phyloP scores from a whole-genome alignment of 1,284 basidiomycete species.

The Sporisorium graminicola region DNA sequence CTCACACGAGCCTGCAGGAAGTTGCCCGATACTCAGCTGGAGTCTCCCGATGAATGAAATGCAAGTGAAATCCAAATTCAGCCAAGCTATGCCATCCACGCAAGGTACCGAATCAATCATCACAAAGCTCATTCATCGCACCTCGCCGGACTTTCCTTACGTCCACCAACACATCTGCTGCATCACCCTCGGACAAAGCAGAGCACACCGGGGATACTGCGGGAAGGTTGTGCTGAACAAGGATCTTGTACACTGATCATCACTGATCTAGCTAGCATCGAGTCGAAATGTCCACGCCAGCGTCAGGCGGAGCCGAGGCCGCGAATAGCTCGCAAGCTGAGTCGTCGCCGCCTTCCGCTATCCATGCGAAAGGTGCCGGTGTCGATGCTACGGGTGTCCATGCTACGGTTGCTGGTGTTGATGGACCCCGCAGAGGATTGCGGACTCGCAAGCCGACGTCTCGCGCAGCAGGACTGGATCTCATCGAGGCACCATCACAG shows the following conservation, averaged over 20 bases:
- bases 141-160: neutral
- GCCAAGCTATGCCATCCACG: slow-evolving; percentile 6
- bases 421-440: slow-evolving; percentile 26
- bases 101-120: neutral
- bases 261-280: neutral
- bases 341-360: neutral
- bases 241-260: slow-evolving; percentile 9
- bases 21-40: neutral
- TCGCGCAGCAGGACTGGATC: slow-evolving; percentile 33
- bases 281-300: slow-evolving; percentile 18
- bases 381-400: neutral
- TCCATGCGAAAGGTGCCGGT: neutral
- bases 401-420: neutral
- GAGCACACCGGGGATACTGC: slow-evolving; percentile 2
- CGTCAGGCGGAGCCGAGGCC: neutral
- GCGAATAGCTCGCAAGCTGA: slow-evolving; percentile 12
- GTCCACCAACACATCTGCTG: slow-evolving; percentile 19
- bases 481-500: slow-evolving; percentile 3
- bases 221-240: neutral
- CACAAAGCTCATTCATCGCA: neutral
- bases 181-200: slow-evolving; percentile 3
- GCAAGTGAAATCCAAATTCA: neutral
- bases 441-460: slow-evolving; percentile 36
- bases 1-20: slow-evolving; percentile 21
- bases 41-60: slow-evolving; percentile 13